Conservation (phyloP, 805 yeast species). For the Lachancea thermotolerans region DNA sequence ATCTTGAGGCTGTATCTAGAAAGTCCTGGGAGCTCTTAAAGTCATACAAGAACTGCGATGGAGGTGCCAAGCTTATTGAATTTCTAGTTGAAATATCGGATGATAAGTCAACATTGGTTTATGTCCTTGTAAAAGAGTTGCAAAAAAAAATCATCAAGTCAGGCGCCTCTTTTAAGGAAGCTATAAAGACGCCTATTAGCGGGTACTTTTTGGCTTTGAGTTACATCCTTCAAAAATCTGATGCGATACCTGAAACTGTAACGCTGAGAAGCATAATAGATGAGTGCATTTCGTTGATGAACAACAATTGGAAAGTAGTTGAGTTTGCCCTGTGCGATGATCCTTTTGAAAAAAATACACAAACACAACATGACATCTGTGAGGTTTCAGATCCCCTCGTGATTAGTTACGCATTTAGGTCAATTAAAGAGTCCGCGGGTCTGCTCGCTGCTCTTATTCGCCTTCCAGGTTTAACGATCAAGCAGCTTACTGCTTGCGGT, state of each 20-base stretch:
- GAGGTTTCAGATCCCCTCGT: conserved; percentile 40
- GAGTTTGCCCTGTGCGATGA: conserved; percentile 52
- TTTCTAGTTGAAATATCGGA: conserved; percentile 38
- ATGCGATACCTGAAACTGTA: conserved; percentile 7
- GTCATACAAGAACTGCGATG: conserved; percentile 57
- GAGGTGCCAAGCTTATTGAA: conserved; percentile 65
- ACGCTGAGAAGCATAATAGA: neutral
- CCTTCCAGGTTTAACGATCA: conserved; percentile 21
- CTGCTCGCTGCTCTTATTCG: conserved; percentile 44
- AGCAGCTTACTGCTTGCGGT: conserved; percentile 36
- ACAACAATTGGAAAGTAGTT: conserved; percentile 31
- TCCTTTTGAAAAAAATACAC: conserved; percentile 54
- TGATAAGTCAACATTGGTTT: conserved; percentile 27
- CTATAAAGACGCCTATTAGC: conserved; percentile 52
- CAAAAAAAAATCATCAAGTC: conserved; percentile 33
- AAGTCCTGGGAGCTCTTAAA: conserved; percentile 37
- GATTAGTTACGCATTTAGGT: conserved; percentile 73
- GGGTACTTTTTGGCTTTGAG: conserved; percentile 62
- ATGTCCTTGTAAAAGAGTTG: conserved; percentile 31
- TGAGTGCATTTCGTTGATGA: conserved; percentile 17
- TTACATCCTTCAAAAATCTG: conserved; percentile 35
- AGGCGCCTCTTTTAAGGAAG: conserved; percentile 32
- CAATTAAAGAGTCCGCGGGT: conserved; percentile 66
- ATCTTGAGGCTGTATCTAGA: conserved; percentile 10
- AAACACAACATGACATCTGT: conserved; percentile 20